phyloP scores from a whole-genome alignment of 208 protist genomes.

The Zelonia costaricensis region DNA sequence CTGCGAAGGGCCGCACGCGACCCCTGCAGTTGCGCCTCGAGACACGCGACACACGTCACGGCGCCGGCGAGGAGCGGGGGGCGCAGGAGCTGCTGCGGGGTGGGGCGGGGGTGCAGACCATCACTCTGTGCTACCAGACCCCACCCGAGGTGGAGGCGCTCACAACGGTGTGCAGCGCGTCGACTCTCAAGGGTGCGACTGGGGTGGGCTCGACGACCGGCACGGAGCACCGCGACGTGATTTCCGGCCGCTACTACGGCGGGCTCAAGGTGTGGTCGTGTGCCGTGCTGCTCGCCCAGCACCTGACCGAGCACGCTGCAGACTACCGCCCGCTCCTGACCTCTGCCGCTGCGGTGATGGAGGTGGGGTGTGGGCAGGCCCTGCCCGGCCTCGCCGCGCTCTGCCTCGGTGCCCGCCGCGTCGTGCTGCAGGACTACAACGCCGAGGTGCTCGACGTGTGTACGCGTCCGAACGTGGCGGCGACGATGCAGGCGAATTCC shows the following conservation, averaged over 20 bases:
- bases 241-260: conserved; percentile 87
- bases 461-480: conserved; percentile 77
- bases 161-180: conserved; percentile 18
- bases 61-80: neutral
- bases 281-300: conserved; percentile 55
- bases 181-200: neutral
- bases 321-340: conserved; percentile 21
- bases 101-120: neutral
- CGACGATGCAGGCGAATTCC: conserved; percentile 34
- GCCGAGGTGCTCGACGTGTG: conserved; percentile 74
- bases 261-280: conserved; percentile 92
- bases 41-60: neutral
- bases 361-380: conserved; percentile 85
- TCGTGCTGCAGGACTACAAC: conserved; percentile 90
- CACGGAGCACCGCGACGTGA: conserved; percentile 65
- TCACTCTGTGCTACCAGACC: conserved; percentile 49
- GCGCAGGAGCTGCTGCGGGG: conserved; percentile 11
- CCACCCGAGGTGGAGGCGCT: conserved; percentile 40
- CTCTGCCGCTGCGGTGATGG: conserved; percentile 37
- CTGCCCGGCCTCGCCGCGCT: conserved; percentile 70
- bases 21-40: conserved; percentile 1
- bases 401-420: conserved; percentile 47
- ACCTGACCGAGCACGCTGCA: conserved; percentile 48
- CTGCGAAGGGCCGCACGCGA: too few species aligned
- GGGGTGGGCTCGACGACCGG: neutral